phyloP scores from a whole-genome alignment of 164 flowering plant genomes.

The Macadamia tetraphylla region DNA sequence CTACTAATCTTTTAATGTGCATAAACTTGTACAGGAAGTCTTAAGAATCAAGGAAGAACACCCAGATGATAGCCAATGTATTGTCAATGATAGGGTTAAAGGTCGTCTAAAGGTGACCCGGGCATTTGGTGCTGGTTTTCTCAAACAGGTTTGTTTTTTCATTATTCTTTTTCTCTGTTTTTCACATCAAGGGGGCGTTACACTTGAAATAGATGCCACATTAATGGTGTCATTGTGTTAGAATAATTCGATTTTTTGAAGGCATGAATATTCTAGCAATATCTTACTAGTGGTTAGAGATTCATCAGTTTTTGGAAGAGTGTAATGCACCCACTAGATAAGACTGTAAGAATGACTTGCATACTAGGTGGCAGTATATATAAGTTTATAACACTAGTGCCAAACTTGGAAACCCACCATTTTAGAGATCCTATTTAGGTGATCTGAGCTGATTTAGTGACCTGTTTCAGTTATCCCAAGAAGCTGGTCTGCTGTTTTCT shows the following conservation, averaged over 20 bases:
- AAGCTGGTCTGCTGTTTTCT: neutral
- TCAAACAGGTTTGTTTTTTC: conserved; percentile 63
- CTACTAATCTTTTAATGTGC: neutral
- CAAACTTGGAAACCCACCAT: neutral
- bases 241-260: too few relatives aligned
- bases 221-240: too few relatives aligned
- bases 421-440: neutral
- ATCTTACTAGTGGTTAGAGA: too few relatives aligned
- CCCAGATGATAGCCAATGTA: conserved; percentile 91
- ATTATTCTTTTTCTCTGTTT: neutral
- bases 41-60: conserved; percentile 90
- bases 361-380: too few relatives aligned
- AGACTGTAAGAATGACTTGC: too few relatives aligned
- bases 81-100: conserved; percentile 94
- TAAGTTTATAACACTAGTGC: neutral
- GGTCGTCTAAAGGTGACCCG: conserved; percentile 97
- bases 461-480: neutral
- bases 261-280: too few relatives aligned
- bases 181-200: neutral
- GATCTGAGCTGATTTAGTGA: neutral
- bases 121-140: conserved; percentile 98
- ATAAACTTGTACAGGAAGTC: conserved; percentile 59
- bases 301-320: too few relatives aligned
- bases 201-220: too few relatives aligned
- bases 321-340: too few relatives aligned